Evolutionary conservation across 305 asterid genomes (phyloP), one percentile per base, ranked within the genome.

Genomic region (Fraxinus dipetala): DNA sequence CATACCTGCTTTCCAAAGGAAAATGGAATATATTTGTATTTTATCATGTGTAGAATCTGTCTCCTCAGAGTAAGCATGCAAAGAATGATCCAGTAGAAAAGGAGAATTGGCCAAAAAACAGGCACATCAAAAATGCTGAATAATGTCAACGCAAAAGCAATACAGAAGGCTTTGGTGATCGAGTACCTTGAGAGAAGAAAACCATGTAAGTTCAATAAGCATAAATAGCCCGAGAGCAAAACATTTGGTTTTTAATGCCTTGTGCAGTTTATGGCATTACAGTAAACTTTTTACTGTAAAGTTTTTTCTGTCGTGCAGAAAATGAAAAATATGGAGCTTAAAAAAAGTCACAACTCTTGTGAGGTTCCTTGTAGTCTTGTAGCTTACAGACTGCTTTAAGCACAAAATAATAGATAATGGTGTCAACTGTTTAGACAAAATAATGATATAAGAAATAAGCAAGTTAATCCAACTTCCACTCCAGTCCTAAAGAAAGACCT

Each of bases 21-120:
- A 86, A 89, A 90, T 14, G 93, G 95, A 13, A 91, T 89, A 10
- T 91, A 91, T 83, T 90, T 92, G 79, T 91, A 90, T 83, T 86
- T 92, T 86, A 92, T 87, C 97, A 91, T 89, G 81, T 88, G 97
- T 82, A 78, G 81, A 83, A 90, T 89, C 81, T 92, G 96, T 75
- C 80, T 87, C 89, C 91, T 90, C 85, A 93, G 85, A 74, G 89
- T 87, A 34, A 91, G 81, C 18, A 65, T 79, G 89, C 90, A 93
- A 78, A 93, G 81, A 79, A 90, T 77, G 31, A 93, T 54, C 96
- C 96, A 91, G 84, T 91, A 91, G 89, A 90, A 87, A 65, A 93
- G 93, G 78, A 93, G 94, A 79, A 90, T 91, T 6, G 95, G 95
- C 97, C 97, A 93, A 81, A 89, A 91, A 11, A 92, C 94, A 22